Percentiles rank a stretch among this genome's conserved stretches.
phyloP scores from a whole-genome alignment of 1,139 yeast genomes.

The Blastobotrys buckinghamii region DNA sequence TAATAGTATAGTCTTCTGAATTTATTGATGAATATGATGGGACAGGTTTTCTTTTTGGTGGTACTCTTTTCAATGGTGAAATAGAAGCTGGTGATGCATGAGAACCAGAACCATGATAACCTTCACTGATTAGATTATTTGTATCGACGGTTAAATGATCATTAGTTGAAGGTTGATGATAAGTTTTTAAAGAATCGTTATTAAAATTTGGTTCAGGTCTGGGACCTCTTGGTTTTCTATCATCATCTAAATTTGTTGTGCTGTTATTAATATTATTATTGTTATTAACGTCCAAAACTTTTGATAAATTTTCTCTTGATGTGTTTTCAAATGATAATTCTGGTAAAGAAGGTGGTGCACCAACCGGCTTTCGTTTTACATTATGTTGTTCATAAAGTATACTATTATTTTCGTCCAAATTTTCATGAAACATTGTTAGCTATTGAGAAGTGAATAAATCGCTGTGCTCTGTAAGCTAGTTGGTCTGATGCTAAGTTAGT shows the following conservation, averaged over 20 bases:
- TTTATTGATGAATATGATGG: neutral
- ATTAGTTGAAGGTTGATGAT: neutral
- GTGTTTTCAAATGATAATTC: constrained; percentile 5
- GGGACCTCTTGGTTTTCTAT: constrained; percentile 9
- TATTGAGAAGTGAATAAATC: no score
- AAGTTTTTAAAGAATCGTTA: neutral
- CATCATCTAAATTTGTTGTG: no score
- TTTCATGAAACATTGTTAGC: constrained; percentile 12
- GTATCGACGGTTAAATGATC: neutral
- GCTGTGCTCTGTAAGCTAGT: no score
- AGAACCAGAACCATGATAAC: neutral
- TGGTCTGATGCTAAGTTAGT: no score
- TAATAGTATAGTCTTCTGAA: no score
- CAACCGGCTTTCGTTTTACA: constrained; percentile 15
- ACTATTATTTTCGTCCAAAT: constrained; percentile 6
- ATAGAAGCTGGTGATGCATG: neutral
- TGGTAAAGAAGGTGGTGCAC: constrained; percentile 15
- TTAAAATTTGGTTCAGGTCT: constrained; percentile 3
- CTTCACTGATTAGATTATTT: neutral
- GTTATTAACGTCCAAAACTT: neutral
- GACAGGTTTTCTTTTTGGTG: constrained; percentile 4
- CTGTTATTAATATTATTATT: no score
- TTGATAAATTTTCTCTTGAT: constrained; percentile 6
- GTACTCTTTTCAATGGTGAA: neutral
- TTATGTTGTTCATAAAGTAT: neutral